Conservation (phyloP, 2,329 filamentous ascomycete genomes). For the Beauveria australis region DNA sequence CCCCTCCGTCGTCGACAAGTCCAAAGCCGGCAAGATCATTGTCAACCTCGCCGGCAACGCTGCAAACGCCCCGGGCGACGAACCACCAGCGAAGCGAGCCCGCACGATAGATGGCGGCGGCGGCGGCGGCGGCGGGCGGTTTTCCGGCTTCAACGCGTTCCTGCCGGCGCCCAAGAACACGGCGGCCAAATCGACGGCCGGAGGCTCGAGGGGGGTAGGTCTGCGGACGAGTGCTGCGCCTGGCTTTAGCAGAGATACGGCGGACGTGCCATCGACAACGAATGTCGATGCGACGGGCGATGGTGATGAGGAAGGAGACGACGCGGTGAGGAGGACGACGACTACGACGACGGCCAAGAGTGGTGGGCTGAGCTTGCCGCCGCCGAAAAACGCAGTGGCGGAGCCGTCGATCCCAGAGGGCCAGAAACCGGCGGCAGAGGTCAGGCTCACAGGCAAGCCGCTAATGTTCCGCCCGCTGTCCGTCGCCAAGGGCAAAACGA, state of each 20-base stretch:
- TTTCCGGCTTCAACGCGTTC: conserved; percentile 78
- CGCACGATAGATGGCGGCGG: conserved; percentile 34
- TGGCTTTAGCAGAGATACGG: conserved; percentile 61
- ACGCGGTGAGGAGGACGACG: conserved; percentile 11
- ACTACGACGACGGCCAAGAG: not conserved
- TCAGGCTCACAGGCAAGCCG: conserved; percentile 67
- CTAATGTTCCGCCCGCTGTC: conserved; percentile 87
- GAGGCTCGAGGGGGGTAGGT: conserved; percentile 30
- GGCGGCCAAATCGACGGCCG: conserved; percentile 19
- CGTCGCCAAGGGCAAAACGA: conserved; percentile 65
- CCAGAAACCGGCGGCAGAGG: conserved; percentile 52
- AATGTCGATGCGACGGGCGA: conserved; percentile 15
- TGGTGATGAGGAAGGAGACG: conserved; percentile 17
- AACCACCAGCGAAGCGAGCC: conserved; percentile 60
- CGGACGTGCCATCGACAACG: not conserved
- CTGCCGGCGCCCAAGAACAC: conserved; percentile 73
- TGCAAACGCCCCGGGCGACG: conserved; percentile 25
- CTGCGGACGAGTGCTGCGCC: conserved; percentile 78
- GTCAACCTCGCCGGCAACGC: conserved; percentile 61
- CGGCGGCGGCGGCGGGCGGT: conserved; percentile 38
- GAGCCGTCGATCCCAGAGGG: conserved; percentile 45
- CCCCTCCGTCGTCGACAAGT: conserved; percentile 72
- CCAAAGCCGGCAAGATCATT: conserved; percentile 75
- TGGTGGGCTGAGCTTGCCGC: conserved; percentile 25
- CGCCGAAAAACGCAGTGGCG: conserved; percentile 29